Evolutionary conservation across 805 yeast genomes (phyloP).

Genomic region (Saccharomycopsis fermentans): DNA sequence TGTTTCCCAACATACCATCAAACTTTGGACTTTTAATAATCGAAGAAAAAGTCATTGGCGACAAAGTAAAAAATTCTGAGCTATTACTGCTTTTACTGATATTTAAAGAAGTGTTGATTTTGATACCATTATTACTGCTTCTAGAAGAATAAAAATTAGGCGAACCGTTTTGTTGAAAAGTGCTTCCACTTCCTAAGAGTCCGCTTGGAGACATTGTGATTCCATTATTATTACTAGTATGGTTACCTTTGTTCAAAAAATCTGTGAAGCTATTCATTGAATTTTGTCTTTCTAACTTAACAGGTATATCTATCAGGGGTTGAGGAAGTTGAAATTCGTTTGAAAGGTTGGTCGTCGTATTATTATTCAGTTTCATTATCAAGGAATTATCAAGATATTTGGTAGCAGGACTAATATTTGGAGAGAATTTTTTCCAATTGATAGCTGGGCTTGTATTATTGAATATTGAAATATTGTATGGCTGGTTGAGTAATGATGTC

Average conservation of each 20-base stretch:
- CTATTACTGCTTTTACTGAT: neutral
- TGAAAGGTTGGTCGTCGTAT: constrained; percentile 13
- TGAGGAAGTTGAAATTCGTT: constrained; percentile 13
- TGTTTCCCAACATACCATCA: constrained; percentile 1
- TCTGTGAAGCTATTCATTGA: neutral
- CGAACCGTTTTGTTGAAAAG: neutral
- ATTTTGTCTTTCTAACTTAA: neutral
- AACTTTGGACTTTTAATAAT: constrained; percentile 12
- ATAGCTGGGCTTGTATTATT: neutral
- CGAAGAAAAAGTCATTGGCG: constrained; percentile 11
- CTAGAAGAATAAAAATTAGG: neutral
- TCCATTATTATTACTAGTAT: neutral
- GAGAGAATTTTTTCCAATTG: constrained; percentile 12
- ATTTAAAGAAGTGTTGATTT: neutral
- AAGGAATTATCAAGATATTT: constrained; percentile 8
- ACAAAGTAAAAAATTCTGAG: constrained; percentile 11
- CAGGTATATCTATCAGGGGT: constrained; percentile 16
- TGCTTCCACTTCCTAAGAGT: neutral
- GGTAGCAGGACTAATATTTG: constrained; percentile 13
- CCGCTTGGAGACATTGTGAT: neutral
- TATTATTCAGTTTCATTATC: constrained; percentile 19
- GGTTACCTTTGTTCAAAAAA: neutral
- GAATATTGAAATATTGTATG: neutral
- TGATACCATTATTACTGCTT: neutral
- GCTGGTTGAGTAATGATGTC: neutral